A percentile compares a stretch with the other conserved stretches of the same genome.
These are phyloP conservation scores for Berkeleyomyces basicola DNA, from an alignment of 2,329 filamentous ascomycete species.

Conservation along the genomic window DNA sequence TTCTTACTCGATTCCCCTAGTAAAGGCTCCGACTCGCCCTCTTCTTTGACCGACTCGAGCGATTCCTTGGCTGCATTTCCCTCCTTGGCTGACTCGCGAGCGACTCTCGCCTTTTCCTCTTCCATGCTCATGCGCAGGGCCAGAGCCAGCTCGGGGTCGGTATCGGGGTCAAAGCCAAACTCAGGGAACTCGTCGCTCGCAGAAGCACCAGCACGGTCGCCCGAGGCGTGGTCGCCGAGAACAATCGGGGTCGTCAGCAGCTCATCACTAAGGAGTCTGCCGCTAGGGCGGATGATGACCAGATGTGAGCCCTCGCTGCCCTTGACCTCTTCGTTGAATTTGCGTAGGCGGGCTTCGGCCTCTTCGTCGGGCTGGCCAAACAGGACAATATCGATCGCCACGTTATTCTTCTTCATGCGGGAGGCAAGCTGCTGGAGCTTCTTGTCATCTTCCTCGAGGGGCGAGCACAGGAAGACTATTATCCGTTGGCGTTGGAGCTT, in stretches of 20 bases:
- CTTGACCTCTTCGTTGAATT: slow-evolving; percentile 89
- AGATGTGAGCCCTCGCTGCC: slow-evolving; percentile 81
- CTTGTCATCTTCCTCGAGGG: slow-evolving; percentile 78
- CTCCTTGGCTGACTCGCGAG: slow-evolving; percentile 41
- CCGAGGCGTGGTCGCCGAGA: slow-evolving; percentile 52
- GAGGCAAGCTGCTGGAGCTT: slow-evolving; percentile 77
- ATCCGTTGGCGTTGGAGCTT: slow-evolving; percentile 93
- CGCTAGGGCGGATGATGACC: slow-evolving; percentile 76
- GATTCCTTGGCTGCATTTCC: slow-evolving; percentile 54
- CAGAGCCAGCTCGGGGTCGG: slow-evolving; percentile 86
- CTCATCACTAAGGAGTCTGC: slow-evolving; percentile 82
- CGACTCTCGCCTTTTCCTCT: slow-evolving; percentile 83
- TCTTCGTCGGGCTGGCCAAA: slow-evolving; percentile 90
- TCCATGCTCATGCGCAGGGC: slow-evolving; percentile 96
- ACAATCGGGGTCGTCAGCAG: slow-evolving; percentile 81
- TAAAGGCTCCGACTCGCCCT: slow-evolving; percentile 42
- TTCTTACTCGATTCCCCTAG: slow-evolving; percentile 23
- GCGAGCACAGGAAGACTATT: slow-evolving; percentile 91
- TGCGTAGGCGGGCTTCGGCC: slow-evolving; percentile 76
- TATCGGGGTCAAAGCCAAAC: slow-evolving; percentile 62
- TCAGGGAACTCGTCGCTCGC: slow-evolving; percentile 43
- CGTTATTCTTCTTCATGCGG: slow-evolving; percentile 97
- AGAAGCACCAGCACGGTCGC: slow-evolving; percentile 36
- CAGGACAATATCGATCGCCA: slow-evolving; percentile 83
- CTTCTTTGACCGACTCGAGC: slow-evolving; percentile 69